Conservation (phyloP, 2,329 filamentous ascomycete species). For the Hymenoscyphus fructigenus region DNA sequence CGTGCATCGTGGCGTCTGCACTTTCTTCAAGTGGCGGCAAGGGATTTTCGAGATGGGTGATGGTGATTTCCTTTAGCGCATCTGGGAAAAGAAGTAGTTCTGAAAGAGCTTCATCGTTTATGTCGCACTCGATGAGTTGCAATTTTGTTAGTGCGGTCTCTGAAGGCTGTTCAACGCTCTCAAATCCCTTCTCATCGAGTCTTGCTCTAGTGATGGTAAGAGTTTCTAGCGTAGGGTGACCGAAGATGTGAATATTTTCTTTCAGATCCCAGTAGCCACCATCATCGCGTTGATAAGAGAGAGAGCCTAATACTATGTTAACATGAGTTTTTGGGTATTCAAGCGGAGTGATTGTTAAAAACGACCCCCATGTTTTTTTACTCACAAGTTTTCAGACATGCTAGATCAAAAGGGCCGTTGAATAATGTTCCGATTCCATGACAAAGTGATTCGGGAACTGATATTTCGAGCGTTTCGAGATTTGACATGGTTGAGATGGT, state of each 20-base stretch:
- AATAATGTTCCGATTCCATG: conserved; percentile 50
- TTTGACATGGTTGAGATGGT: conserved; percentile 52
- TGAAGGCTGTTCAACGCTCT: conserved; percentile 48
- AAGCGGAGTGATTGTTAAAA: neutral
- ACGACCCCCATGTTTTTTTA: neutral
- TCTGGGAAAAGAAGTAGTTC: conserved; percentile 46
- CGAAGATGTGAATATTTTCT: conserved; percentile 53
- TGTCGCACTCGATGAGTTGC: conserved; percentile 50
- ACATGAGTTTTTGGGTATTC: neutral
- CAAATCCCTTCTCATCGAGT: conserved; percentile 48
- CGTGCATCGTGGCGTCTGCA: conserved; percentile 44
- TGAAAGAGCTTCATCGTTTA: conserved; percentile 45
- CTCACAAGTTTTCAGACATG: conserved; percentile 47
- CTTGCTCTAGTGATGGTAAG: conserved; percentile 46
- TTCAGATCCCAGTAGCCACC: conserved; percentile 50
- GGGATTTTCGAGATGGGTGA: conserved; percentile 45
- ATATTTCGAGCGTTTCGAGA: conserved; percentile 47
- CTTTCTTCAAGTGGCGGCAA: conserved; percentile 46
- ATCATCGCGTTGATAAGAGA: conserved; percentile 48
- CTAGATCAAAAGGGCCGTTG: conserved; percentile 51
- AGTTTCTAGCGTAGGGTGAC: conserved; percentile 48
- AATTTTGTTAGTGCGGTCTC: conserved; percentile 45
- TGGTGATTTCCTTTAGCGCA: conserved; percentile 47
- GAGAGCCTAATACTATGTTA: conserved; percentile 24
- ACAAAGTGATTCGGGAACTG: conserved; percentile 45